Evolutionary conservation across 129 eudicot species (phyloP).

Genomic region (Gnaphalium uliginosum): DNA sequence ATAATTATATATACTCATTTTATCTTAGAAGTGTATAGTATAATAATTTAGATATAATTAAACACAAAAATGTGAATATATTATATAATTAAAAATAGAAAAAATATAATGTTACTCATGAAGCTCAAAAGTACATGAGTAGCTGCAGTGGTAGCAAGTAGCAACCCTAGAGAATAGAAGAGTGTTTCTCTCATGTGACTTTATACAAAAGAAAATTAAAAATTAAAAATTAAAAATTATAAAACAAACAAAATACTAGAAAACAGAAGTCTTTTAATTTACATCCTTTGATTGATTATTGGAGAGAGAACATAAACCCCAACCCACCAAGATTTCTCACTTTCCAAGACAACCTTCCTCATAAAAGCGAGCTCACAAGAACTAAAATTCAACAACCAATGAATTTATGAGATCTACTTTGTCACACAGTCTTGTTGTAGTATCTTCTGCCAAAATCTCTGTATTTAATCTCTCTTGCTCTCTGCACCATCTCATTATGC

Average conservation of each 20-base stretch:
- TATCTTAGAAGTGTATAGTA: no score
- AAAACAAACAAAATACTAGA: neutral
- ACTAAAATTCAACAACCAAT: neutral
- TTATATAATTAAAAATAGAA: no score
- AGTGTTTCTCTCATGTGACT: neutral
- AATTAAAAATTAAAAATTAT: no score
- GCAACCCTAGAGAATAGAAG: slow-evolving; percentile 4
- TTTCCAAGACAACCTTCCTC: slow-evolving; percentile 25
- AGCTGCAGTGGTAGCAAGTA: neutral
- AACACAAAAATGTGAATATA: no score
- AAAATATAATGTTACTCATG: no score
- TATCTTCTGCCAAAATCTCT: slow-evolving; percentile 14
- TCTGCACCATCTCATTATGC: neutral
- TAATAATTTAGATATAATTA: no score
- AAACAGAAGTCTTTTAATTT: neutral
- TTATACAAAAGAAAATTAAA: neutral
- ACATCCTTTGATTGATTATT: slow-evolving; percentile 15
- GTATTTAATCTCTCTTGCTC: neutral
- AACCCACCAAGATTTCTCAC: slow-evolving; percentile 23
- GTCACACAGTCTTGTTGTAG: neutral
- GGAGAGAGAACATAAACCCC: slow-evolving; percentile 33
- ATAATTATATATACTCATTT: no score
- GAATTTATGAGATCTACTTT: slow-evolving; percentile 1
- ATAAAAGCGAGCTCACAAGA: slow-evolving; percentile 11
- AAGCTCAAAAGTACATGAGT: neutral